Conservation (phyloP, 306 rosid genomes). For the Dicorynia guianensis region DNA sequence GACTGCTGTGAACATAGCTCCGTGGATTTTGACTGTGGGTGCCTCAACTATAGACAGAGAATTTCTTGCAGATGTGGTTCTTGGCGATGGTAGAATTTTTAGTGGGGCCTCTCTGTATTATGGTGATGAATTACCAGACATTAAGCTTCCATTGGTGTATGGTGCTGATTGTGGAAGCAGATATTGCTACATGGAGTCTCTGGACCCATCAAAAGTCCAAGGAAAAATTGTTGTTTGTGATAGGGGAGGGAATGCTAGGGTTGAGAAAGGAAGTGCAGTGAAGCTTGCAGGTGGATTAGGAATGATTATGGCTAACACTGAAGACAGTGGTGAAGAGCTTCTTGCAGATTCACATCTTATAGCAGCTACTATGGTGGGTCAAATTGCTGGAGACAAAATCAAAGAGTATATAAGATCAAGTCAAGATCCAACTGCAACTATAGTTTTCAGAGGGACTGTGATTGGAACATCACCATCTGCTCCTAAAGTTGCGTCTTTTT, state of each 20-base stretch:
- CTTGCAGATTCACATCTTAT: constrained; percentile 83
- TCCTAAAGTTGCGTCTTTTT: constrained; percentile 84
- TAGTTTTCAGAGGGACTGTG: constrained; percentile 75
- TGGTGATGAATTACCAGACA: constrained; percentile 58
- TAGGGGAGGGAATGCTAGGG: constrained; percentile 86
- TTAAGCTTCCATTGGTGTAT: constrained; percentile 68
- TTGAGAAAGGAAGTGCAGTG: constrained; percentile 78
- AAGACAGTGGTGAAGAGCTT: constrained; percentile 77
- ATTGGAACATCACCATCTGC: constrained; percentile 76
- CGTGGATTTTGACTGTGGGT: constrained; percentile 91
- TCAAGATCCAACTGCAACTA: constrained; percentile 61
- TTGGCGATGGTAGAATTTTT: constrained; percentile 65
- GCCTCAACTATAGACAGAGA: constrained; percentile 86
- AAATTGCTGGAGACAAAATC: constrained; percentile 66
- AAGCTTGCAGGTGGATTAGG: constrained; percentile 79
- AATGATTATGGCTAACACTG: constrained; percentile 69
- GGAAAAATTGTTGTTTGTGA: constrained; percentile 93
- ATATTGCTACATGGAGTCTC: constrained; percentile 57
- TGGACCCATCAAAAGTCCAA: constrained; percentile 56
- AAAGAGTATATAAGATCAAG: constrained; percentile 54
- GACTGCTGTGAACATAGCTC: constrained; percentile 83
- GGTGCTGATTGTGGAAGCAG: constrained; percentile 63
- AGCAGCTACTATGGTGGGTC: constrained; percentile 88
- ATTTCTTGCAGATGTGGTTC: constrained; percentile 77
- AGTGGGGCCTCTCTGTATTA: constrained; percentile 75